Percentiles rank a stretch among this genome's conserved stretches.
phyloP scores from a whole-genome alignment of 2,329 filamentous ascomycete genomes.

The Aspergillus sp. region DNA sequence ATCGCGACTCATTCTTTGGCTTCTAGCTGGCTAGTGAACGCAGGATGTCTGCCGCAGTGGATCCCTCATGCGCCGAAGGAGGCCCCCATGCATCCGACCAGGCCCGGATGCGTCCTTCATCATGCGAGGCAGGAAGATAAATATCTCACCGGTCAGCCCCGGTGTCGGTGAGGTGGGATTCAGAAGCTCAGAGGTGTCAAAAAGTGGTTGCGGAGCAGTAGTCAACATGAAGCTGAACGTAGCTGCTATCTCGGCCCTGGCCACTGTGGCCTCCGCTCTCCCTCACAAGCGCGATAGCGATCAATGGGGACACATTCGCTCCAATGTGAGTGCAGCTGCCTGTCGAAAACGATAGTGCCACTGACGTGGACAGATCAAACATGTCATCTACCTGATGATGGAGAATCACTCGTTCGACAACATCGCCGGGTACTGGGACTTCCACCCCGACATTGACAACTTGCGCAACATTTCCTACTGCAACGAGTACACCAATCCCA shows the following conservation, averaged over 20 bases:
- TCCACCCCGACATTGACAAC: conserved; percentile 42
- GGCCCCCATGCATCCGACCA: not conserved
- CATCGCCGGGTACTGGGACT: conserved; percentile 44
- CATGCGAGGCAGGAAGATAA: conserved; percentile 3
- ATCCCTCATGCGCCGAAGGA: not conserved
- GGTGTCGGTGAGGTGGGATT: not conserved
- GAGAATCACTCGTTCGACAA: conserved; percentile 47
- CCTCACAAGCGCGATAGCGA: conserved; percentile 18
- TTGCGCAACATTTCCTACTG: conserved; percentile 36
- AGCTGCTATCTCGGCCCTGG: conserved; percentile 17
- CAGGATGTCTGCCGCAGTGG: not conserved
- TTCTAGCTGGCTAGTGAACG: not conserved
- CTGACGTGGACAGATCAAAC: conserved; percentile 30
- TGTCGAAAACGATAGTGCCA: not conserved
- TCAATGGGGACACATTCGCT: conserved; percentile 25
- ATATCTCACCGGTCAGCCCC: conserved; percentile 4
- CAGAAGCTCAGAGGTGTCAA: not conserved
- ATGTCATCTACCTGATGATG: conserved; percentile 42
- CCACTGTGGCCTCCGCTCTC: conserved; percentile 18
- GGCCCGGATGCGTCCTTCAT: not conserved
- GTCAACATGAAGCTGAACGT: conserved; percentile 23
- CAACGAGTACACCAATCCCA: conserved; percentile 43
- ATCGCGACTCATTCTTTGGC: not conserved
- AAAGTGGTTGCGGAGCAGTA: not conserved
- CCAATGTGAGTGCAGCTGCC: conserved; percentile 24